Conservation (phyloP, 495 filamentous ascomycete species). For the Collariella sp. region DNA sequence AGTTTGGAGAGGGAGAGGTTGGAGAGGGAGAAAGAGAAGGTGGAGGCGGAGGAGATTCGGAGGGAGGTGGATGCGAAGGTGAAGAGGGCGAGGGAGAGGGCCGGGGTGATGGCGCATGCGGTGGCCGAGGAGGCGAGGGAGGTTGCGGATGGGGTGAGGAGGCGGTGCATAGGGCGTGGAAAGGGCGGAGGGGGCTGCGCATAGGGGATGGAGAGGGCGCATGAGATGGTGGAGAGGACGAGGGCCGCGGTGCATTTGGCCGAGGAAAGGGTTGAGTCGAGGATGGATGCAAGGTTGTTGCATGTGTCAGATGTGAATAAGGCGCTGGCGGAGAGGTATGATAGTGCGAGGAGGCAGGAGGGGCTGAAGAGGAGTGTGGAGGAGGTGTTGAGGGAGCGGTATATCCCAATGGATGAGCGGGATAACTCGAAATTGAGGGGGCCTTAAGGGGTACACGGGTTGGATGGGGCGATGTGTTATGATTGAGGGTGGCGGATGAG, state of each 20-base stretch:
- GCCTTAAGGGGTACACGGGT: constrained; percentile 8
- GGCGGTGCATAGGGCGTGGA: constrained; percentile 25
- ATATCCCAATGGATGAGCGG: constrained; percentile 35
- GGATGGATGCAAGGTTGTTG: constrained; percentile 22
- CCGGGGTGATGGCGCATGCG: not conserved
- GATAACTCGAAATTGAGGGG: constrained; percentile 28
- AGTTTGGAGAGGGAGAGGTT: constrained; percentile 24
- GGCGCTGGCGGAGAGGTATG: constrained; percentile 40
- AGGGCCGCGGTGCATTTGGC: constrained; percentile 24
- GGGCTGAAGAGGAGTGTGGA: constrained; percentile 32
- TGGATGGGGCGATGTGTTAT: not conserved
- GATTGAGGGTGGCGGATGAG: too few species aligned
- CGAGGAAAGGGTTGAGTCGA: constrained; percentile 19
- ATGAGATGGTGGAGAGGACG: constrained; percentile 14
- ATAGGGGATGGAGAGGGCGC: constrained; percentile 23
- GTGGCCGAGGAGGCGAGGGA: constrained; percentile 18
- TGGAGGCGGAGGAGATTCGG: constrained; percentile 2
- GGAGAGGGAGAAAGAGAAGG: constrained; percentile 12
- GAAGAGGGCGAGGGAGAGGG: not conserved
- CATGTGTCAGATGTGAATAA: constrained; percentile 36
- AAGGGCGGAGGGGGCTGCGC: constrained; percentile 22
- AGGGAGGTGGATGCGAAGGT: constrained; percentile 12
- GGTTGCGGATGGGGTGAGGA: constrained; percentile 10
- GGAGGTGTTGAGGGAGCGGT: constrained; percentile 41
- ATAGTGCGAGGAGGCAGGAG: constrained; percentile 22